Base-by-base conservation (phyloP, 2,329 filamentous ascomycete genomes). In the Penicillium sp. region DNA sequence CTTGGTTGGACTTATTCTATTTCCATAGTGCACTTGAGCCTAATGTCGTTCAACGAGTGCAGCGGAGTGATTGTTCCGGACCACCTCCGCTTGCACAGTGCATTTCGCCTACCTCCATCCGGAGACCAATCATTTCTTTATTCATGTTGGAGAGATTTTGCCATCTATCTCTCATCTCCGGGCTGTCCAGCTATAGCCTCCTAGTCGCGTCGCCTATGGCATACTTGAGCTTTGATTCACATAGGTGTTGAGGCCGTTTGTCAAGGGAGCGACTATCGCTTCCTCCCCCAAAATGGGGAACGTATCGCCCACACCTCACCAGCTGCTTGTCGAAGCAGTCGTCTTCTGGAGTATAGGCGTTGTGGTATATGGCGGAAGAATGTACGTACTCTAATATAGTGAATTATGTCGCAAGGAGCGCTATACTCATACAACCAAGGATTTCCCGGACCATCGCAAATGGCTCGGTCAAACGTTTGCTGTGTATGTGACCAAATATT, bases 271-370 rank as follows among this genome's bases (percentile, higher is more conserved):
- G 47, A 35, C 14, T 16, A 5, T 33, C 27, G 39, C 61, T 57
- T 43, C 37, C 48, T 29, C n/a, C 22, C 24, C 35, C 54, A 62
- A 29, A 19, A 72, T 72, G 70, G 70, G 68, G 43, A 60, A 69
- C 5, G 58, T 48, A 24, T 72, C 70, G 19, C 70, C 70, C 35
- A 68, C 66, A 26, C 70, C 70, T 5, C 62, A 55, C 5, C 64
- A 68, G 56, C 64, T 72, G 9, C 47, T 72, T 9, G 59, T 63
- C 3, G 70, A 72, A 52, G 66, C 69, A 22, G 47, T 69, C 5
- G 56, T 70, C 5, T 72, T 72, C 31, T 70, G 70, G 70, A 66
- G 63, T 35, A 70, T 72, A 43, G 70, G 53, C 0, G 35, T 71
- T 31, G 57, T 71, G 7, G 53, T 72, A 11, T 72, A 63, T 52